Evolutionary conservation across 225 moss, liverwort and hornwort genomes (phyloP), one percentile per base, ranked within the genome.

Genomic region (Polytrichum formosum): DNA sequence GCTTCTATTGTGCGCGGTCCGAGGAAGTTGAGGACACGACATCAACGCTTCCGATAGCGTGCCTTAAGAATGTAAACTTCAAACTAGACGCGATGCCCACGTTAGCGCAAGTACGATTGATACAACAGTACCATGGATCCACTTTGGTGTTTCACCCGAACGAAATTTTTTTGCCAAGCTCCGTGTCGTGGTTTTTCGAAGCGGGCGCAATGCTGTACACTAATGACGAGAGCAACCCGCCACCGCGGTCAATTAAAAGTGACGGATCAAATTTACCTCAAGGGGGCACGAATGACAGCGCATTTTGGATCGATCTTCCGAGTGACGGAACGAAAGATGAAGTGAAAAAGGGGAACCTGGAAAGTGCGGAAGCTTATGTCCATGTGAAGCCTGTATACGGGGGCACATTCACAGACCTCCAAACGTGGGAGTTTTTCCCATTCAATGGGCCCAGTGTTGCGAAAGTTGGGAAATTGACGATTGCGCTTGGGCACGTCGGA

Each of bases 381-480:
- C 95, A 95, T 55, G 79, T 91, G 30, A 95, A 95, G 33, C 89
- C 95, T 5, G 89, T 95, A 46, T 88, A 91, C 0, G 95, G 92
- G 2, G 92, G 75, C 0, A 87, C 82, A 0, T 79, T 81, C 37
- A 92, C 91, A 0, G 95, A 95, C 72, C 35, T 95, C 6, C 84
- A 85, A 64, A 82, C 77, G 77, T 95, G 95, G 95, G 1, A 89
- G 22, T 95, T 84, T 59, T 85, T 82, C 82, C 79, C 88, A 9
- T 95, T 90, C 53, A 95, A 95, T 46, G 95, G 95, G 26, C 79
- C 95, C 0, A 77, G 87, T 70, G 79, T 80, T 29, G 92, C 88
- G 0, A 92, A 75, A 77, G 56, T 95, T 9, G 88, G 86, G 0
- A 23, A 82, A 70, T 0, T 91, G 1, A 91, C 84, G 66, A 62